A percentile compares a stretch with the other conserved stretches of the same genome.
These are phyloP conservation scores for Cryptosporidium baileyi DNA, from an alignment of 169 alveolate genomes.

Conservation along the genomic window DNA sequence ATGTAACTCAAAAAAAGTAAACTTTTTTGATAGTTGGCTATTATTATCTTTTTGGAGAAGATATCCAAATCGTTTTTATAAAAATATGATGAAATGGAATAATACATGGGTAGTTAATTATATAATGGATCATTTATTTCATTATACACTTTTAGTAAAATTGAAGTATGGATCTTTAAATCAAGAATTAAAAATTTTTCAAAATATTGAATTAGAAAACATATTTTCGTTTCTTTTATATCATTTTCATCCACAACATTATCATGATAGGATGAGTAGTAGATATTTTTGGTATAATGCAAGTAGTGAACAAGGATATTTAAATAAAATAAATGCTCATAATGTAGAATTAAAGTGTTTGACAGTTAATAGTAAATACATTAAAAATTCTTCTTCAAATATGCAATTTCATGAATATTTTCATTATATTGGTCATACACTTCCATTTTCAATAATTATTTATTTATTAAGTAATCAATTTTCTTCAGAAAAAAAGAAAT, in stretches of 20 bases:
- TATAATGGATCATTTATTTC: slow-evolving; percentile 36
- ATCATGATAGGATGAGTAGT: slow-evolving; percentile 67
- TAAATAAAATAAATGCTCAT: slow-evolving; percentile 34
- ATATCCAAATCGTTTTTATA: slow-evolving; percentile 42
- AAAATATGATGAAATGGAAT: slow-evolving; percentile 10
- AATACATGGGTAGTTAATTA: slow-evolving; percentile 26
- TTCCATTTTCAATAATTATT: slow-evolving; percentile 17
- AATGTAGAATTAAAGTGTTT: slow-evolving; percentile 20
- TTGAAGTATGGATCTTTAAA: neutral
- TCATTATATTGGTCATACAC: slow-evolving; percentile 53
- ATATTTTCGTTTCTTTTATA: slow-evolving; percentile 39
- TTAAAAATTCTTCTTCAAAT: neutral
- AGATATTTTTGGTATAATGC: slow-evolving; percentile 55
- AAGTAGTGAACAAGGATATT: slow-evolving; percentile 46
- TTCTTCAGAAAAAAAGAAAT: slow-evolving; percentile 62
- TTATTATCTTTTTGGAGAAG: slow-evolving; percentile 59
- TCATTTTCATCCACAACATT: slow-evolving; percentile 51
- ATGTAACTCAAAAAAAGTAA: neutral
- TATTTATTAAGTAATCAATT: slow-evolving; percentile 61
- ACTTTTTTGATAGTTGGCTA: slow-evolving; percentile 28
- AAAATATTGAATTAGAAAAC: slow-evolving; percentile 42
- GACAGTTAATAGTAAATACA: slow-evolving; percentile 10
- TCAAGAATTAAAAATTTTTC: neutral
- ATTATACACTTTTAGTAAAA: slow-evolving; percentile 26
- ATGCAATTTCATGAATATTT: slow-evolving; percentile 40